Percentiles rank a stretch among this genome's conserved stretches.
Evolutionary conservation across 2,329 filamentous ascomycete species (phyloP).

Genomic region (Geoglossum cookeanum): DNA sequence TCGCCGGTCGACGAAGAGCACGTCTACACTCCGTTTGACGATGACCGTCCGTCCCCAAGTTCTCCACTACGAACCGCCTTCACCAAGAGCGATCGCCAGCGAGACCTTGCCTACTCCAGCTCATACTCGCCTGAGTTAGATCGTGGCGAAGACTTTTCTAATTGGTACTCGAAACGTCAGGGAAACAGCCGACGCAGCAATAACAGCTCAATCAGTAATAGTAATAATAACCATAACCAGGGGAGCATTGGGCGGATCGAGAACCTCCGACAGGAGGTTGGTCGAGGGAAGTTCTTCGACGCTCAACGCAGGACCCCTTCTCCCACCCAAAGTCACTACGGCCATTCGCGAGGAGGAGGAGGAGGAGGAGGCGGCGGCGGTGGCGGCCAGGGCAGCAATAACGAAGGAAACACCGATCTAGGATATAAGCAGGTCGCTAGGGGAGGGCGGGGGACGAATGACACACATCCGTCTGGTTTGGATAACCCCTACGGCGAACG

Average conservation of each 20-base stretch:
- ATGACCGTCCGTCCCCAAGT: slow-evolving; percentile 19
- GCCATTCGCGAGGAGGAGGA: slow-evolving; percentile 32
- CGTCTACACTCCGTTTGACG: slow-evolving; percentile 21
- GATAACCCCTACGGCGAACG: background rate
- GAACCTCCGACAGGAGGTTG: slow-evolving; percentile 15
- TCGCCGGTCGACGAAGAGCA: slow-evolving; percentile 7
- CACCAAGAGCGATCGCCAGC: slow-evolving; percentile 22
- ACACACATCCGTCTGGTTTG: background rate
- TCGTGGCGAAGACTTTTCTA: slow-evolving; percentile 18
- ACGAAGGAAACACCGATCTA: slow-evolving; percentile 52
- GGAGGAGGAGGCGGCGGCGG: background rate
- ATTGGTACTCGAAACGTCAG: slow-evolving; percentile 22
- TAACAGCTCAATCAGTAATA: slow-evolving; percentile 47
- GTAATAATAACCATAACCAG: slow-evolving; percentile 21
- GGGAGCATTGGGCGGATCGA: slow-evolving; percentile 40
- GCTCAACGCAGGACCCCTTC: background rate
- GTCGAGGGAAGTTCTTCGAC: background rate
- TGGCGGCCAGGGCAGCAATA: slow-evolving; percentile 36
- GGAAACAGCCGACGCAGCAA: slow-evolving; percentile 50
- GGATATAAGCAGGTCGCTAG: slow-evolving; percentile 39
- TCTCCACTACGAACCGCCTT: slow-evolving; percentile 10
- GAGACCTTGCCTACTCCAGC: slow-evolving; percentile 40
- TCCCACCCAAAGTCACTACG: background rate
- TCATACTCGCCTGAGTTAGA: slow-evolving; percentile 32
- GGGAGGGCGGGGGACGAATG: slow-evolving; percentile 38